These are phyloP conservation scores for Biscogniauxia sp. DNA, from an alignment of 2,329 filamentous ascomycete genomes.

Conservation along the genomic window DNA sequence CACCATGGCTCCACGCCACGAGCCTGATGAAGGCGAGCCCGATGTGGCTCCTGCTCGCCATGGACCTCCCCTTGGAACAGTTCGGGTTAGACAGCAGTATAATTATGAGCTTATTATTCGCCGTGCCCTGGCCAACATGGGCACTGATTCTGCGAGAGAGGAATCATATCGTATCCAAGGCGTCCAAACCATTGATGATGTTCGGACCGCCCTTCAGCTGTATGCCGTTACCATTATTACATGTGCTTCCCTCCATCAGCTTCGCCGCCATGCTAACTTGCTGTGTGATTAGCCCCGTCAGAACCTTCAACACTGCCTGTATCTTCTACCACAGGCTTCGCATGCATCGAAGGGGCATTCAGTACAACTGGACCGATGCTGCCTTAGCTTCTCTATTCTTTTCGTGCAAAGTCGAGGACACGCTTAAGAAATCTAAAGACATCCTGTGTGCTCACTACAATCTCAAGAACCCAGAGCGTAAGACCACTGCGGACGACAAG, in stretches of 20 bases:
- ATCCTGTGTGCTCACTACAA: constrained; percentile 91
- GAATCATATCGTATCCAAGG: constrained; percentile 80
- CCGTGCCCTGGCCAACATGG: constrained; percentile 65
- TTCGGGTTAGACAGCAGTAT: constrained; percentile 60
- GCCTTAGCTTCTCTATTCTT: constrained; percentile 86
- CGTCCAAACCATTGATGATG: constrained; percentile 83
- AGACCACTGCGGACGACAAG: constrained; percentile 75
- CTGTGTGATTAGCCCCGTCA: constrained; percentile 63
- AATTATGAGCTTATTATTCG: constrained; percentile 79
- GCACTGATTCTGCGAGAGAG: constrained; percentile 74
- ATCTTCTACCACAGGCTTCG: constrained; percentile 94
- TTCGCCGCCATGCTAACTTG: constrained; percentile 12
- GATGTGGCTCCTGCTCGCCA: constrained; percentile 1
- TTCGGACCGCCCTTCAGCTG: constrained; percentile 76
- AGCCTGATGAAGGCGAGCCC: constrained; percentile 11
- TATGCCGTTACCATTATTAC: constrained; percentile 43
- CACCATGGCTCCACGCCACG: constrained; percentile 17
- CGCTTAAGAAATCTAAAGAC: constrained; percentile 91
- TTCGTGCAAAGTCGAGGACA: constrained; percentile 97
- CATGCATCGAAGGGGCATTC: constrained; percentile 76
- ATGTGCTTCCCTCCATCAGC: not conserved
- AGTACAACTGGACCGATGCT: constrained; percentile 84
- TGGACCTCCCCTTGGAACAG: constrained; percentile 25
- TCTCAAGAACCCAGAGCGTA: constrained; percentile 68
- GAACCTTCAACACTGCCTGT: constrained; percentile 88